Base-by-base conservation (phyloP, 2,329 filamentous ascomycete species). In the Penicillium sp. region DNA sequence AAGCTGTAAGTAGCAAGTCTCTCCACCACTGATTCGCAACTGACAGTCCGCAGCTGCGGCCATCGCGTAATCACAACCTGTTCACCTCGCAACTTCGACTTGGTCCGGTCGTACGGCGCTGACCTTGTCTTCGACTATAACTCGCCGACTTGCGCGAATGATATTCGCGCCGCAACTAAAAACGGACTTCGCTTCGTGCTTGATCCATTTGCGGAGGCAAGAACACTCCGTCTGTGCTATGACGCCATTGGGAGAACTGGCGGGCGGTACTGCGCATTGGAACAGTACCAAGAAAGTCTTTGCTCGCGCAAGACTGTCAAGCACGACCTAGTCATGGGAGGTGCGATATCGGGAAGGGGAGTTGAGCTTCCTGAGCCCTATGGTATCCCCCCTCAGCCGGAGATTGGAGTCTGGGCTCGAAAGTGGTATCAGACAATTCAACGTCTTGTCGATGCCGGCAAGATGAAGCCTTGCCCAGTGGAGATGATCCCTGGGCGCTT, bases 41-140 rank as follows among this genome's bases (percentile, higher is more conserved):
- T 17, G 7, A 40, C 2, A 11, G 8, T 20, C 7, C 13, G 7
- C 16, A 55, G 50, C 0, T 56, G 44, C 27, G 63, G 60, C 3
- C 63, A 62, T 26, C 54, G 47, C 7, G 54, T 60, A 2, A 58
- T 67, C 25, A 61, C 64, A 7, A 65, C 63, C 4, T 64, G 62
- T 32, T 65, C 63, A 0, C 57, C 58, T 3, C 49, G 43, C 7
- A 64, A 64, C 38, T 60, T 60, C 30, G 57, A 62, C 3, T 43
- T 66, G 1, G 63, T 66, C 27, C 52, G 52, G 25, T 54, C 53
- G 2, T 57, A 65, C 18, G 65, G 65, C 3, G 65, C 65, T 1
- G 59, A 59, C 16, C 51, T 54, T 4, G 56, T 57, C 1, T 68
- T 68, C 23, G 64, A 68, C 37, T 68, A 68, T 33, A 56, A 57